Evolutionary conservation across 352 stramenopile species (phyloP).

Genomic region (Albugo laibachii): DNA sequence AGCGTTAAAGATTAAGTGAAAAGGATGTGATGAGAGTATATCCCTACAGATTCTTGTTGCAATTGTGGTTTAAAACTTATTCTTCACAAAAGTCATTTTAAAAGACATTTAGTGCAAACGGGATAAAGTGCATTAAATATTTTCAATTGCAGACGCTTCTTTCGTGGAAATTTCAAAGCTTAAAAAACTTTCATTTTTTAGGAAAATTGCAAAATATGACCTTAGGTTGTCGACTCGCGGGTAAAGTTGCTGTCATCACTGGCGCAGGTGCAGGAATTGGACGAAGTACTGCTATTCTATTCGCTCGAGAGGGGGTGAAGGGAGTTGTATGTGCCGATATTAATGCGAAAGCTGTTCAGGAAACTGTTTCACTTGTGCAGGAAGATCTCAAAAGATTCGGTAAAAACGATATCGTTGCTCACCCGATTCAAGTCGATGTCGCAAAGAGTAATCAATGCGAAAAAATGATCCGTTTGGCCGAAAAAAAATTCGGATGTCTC

Average conservation of each 20-base stretch:
- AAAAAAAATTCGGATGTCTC: conserved; percentile 61
- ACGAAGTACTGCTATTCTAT: conserved; percentile 59
- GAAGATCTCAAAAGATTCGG: conserved; percentile 39
- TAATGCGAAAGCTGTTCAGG: conserved; percentile 34
- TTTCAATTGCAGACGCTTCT: too few species aligned
- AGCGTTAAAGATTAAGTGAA: too few species aligned
- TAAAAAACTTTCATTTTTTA: not conserved
- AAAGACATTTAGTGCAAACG: too few species aligned
- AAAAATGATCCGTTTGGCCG: conserved; percentile 49
- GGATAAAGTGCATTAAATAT: too few species aligned
- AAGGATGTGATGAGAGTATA: too few species aligned
- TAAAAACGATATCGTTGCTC: conserved; percentile 26
- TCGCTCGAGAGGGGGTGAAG: conserved; percentile 52
- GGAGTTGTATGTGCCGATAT: conserved; percentile 63
- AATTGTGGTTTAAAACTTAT: too few species aligned
- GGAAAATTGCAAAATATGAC: not conserved
- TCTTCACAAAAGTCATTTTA: too few species aligned
- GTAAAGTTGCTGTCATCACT: conserved; percentile 66
- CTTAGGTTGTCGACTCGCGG: conserved; percentile 15
- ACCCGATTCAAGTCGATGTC: conserved; percentile 39
- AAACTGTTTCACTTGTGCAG: conserved; percentile 46
- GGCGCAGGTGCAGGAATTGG: conserved; percentile 63
- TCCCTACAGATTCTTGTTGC: too few species aligned
- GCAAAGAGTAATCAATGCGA: conserved; percentile 51
- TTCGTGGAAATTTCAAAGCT: too few species aligned